Conservation (phyloP, 2,329 filamentous ascomycete species). For the Ceratocystis ficicola region DNA sequence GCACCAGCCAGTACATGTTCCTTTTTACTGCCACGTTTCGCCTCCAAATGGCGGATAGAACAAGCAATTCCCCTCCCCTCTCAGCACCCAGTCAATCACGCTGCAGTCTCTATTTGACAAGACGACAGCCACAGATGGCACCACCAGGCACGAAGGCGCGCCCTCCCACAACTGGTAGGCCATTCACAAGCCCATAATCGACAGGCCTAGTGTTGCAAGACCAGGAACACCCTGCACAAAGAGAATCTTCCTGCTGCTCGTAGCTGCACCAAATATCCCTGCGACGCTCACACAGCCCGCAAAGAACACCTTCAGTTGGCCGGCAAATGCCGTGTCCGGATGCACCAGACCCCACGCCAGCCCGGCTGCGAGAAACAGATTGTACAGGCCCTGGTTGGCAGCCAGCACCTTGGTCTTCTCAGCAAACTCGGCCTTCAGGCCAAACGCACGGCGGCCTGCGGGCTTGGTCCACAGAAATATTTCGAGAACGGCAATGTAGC, state of each 20-base stretch:
- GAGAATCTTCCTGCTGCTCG: constrained; percentile 33
- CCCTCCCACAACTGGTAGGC: neutral
- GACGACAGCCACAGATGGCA: neutral
- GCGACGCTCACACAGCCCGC: constrained; percentile 36
- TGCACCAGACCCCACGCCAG: constrained; percentile 38
- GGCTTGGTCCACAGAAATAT: constrained; percentile 41
- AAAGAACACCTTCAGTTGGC: constrained; percentile 39
- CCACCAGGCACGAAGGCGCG: neutral
- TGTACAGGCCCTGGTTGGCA: constrained; percentile 42
- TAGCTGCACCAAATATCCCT: constrained; percentile 35
- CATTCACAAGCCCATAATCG: constrained; percentile 24
- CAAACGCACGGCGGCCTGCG: constrained; percentile 36
- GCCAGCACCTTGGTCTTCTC: constrained; percentile 35
- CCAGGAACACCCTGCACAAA: constrained; percentile 34
- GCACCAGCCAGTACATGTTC: too few relatives aligned
- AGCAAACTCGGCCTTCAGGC: constrained; percentile 35
- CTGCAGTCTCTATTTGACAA: too few relatives aligned
- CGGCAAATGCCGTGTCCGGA: constrained; percentile 33
- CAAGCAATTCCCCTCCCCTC: too few relatives aligned
- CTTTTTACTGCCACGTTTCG: too few relatives aligned
- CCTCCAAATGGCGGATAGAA: too few relatives aligned
- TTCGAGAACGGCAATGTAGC: constrained; percentile 39
- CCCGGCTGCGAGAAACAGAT: constrained; percentile 41
- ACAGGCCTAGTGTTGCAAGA: constrained; percentile 26
- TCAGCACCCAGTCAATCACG: too few relatives aligned